These are phyloP conservation scores for Micractinium sp. DNA, from an alignment of 139 green algal genomes.

Conservation along the genomic window DNA sequence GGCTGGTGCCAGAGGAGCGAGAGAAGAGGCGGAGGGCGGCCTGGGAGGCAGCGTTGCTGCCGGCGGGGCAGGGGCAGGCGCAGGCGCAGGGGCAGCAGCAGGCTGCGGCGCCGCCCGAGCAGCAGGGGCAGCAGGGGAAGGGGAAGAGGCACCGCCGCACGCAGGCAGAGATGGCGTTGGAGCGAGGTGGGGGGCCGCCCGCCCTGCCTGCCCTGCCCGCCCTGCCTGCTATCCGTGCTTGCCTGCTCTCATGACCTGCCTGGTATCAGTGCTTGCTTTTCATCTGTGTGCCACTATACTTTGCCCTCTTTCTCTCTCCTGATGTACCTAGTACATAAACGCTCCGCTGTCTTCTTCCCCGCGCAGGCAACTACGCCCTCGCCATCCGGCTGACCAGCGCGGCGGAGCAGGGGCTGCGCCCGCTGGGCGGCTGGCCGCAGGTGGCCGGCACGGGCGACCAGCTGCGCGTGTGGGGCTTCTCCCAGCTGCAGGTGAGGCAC, in stretches of 20 bases:
- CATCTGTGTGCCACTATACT: no score
- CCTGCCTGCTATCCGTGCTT: no score
- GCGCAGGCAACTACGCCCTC: background rate
- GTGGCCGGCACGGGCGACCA: background rate
- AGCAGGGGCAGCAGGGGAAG: background rate
- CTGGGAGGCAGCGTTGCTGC: background rate
- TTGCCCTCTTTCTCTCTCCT: no score
- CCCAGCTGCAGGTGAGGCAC: background rate
- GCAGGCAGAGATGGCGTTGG: background rate
- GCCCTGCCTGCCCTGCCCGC: no score
- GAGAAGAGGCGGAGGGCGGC: background rate
- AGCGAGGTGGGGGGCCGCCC: background rate
- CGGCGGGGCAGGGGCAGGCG: background rate
- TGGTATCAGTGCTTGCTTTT: no score
- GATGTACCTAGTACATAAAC: no score
- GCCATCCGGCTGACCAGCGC: background rate
- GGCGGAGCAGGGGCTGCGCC: background rate
- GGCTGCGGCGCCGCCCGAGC: background rate
- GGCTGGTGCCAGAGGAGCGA: background rate
- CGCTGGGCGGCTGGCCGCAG: conserved; percentile 7
- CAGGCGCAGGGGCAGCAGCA: background rate
- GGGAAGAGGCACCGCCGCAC: background rate
- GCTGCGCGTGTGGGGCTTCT: conserved; percentile 11
- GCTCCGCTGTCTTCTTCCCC: no score
- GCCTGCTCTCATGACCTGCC: no score